phyloP scores from a whole-genome alignment of 441 rosid genomes.

The Populus hybrid region DNA sequence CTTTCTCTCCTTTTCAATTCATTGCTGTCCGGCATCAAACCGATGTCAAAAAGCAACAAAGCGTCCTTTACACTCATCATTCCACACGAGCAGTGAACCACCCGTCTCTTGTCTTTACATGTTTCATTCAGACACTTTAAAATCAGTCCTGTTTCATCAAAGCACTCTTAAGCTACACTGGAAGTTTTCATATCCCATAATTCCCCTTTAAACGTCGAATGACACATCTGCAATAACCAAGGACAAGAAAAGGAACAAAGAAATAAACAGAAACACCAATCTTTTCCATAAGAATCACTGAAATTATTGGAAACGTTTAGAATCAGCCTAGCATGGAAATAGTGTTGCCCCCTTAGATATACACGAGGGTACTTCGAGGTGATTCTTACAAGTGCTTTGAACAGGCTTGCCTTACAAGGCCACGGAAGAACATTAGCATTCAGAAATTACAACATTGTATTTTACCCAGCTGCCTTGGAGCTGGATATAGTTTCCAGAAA shows the following conservation, averaged over 20 bases:
- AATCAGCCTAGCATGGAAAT: background rate
- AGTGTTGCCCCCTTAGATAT: background rate
- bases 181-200: too few species aligned
- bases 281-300: background rate
- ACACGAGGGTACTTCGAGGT: background rate
- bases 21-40: too few species aligned
- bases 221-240: background rate
- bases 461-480: background rate
- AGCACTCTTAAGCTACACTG: background rate
- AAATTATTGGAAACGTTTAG: background rate
- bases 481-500: background rate
- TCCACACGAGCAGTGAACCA: background rate
- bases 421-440: background rate
- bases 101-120: background rate
- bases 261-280: background rate
- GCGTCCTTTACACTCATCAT: too few species aligned
- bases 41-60: too few species aligned
- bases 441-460: background rate
- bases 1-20: too few species aligned
- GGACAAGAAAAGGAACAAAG: background rate
- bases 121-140: background rate
- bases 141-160: too few species aligned
- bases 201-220: background rate
- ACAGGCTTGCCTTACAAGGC: background rate
- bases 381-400: background rate